Conservation (phyloP, 2,329 filamentous ascomycete species). For the Byssochlamys sp. region DNA sequence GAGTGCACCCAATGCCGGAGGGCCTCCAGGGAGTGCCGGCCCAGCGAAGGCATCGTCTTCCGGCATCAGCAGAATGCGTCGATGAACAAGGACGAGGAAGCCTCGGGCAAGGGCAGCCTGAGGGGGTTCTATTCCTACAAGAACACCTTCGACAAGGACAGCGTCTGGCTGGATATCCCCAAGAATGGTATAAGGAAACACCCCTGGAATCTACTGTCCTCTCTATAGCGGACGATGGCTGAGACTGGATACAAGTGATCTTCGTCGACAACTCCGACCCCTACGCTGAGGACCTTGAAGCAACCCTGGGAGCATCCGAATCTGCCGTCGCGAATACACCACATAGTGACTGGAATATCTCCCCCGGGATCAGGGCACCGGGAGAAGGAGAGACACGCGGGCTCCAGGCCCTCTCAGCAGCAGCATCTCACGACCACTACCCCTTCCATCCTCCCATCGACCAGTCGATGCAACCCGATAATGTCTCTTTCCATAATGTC, state of each 20-base stretch:
- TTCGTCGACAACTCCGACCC: slow-evolving; percentile 56
- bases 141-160: slow-evolving; percentile 53
- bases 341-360: slow-evolving; percentile 22
- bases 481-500: slow-evolving; percentile 10
- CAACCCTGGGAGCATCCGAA: slow-evolving; percentile 23
- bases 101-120: slow-evolving; percentile 35
- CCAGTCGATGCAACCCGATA: slow-evolving; percentile 13
- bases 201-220: not conserved
- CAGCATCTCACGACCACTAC: slow-evolving; percentile 37
- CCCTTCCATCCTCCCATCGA: slow-evolving; percentile 18
- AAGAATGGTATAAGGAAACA: slow-evolving; percentile 38
- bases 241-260: slow-evolving; percentile 36
- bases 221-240: not conserved
- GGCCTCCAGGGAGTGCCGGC: slow-evolving; percentile 51
- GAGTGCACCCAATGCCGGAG: slow-evolving; percentile 53
- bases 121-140: slow-evolving; percentile 58
- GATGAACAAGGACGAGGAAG: slow-evolving; percentile 47
- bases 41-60: slow-evolving; percentile 55
- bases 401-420: slow-evolving; percentile 46
- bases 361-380: slow-evolving; percentile 15
- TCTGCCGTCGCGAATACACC: slow-evolving; percentile 19
- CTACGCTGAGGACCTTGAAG: slow-evolving; percentile 44
- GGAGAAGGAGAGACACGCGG: slow-evolving; percentile 38
- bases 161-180: slow-evolving; percentile 54
- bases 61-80: slow-evolving; percentile 61